Evolutionary conservation across 169 alveolate genomes (phyloP).

Genomic region (Theileria orientalis): DNA sequence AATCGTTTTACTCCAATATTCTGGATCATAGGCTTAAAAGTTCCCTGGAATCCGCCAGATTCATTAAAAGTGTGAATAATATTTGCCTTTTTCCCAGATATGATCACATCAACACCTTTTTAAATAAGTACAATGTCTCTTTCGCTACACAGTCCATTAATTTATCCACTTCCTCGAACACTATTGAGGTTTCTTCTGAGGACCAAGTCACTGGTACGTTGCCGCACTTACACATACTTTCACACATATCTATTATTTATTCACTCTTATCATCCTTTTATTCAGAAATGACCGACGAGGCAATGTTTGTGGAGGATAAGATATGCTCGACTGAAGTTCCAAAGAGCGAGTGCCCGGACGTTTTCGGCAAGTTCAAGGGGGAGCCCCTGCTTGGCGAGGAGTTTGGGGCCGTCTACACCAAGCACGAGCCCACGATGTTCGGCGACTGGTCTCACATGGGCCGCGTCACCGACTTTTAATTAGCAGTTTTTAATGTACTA

Average conservation of each 20-base stretch:
- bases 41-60: constrained; percentile 7
- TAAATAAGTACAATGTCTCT: background rate
- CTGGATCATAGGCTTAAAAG: constrained; percentile 3
- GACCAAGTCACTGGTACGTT: constrained; percentile 6
- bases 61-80: background rate
- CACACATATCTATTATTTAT: background rate
- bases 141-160: background rate
- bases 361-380: constrained; percentile 27
- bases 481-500: background rate
- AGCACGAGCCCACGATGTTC: constrained; percentile 80
- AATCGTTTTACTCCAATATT: background rate
- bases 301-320: background rate
- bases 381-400: constrained; percentile 37
- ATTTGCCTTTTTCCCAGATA: background rate
- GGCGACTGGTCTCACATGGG: constrained; percentile 82
- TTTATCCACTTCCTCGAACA: background rate
- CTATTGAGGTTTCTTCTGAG: background rate
- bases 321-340: background rate
- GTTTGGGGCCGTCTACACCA: constrained; percentile 68
- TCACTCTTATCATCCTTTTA: background rate
- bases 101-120: background rate
- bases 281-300: constrained; percentile 15
- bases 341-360: background rate
- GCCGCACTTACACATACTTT: background rate
- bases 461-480: constrained; percentile 75